phyloP scores from a whole-genome alignment of 495 filamentous ascomycete species.

The Elaphomyces granulatus region DNA sequence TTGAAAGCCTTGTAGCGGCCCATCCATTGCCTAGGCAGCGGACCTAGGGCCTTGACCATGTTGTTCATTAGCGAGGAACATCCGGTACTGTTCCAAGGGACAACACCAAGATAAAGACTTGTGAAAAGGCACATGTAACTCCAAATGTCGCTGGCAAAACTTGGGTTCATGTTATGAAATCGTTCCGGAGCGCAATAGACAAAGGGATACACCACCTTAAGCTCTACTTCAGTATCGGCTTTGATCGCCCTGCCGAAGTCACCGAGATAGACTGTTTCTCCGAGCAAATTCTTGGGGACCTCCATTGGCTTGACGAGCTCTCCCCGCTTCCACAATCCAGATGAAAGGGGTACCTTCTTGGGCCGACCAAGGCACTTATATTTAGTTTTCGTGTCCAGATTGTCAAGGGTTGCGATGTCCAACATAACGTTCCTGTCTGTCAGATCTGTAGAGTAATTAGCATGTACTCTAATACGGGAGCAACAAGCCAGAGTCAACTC shows the following conservation, averaged over 20 bases:
- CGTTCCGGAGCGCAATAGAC: too few species aligned
- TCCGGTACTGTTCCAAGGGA: too few species aligned
- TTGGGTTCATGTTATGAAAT: too few species aligned
- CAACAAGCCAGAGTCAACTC: conserved; percentile 4
- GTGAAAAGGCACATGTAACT: too few species aligned
- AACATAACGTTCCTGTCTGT: conserved; percentile 14
- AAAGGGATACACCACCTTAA: too few species aligned
- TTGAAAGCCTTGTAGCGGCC: too few species aligned
- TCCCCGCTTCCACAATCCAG: conserved; percentile 10
- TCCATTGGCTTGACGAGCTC: conserved; percentile 12
- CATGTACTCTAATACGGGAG: conserved; percentile 1
- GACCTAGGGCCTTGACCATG: too few species aligned
- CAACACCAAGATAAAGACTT: too few species aligned
- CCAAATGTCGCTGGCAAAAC: too few species aligned
- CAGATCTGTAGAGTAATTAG: conserved; percentile 9
- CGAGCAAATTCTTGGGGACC: conserved; percentile 9
- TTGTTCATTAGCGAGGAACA: too few species aligned
- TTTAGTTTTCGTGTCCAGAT: conserved; percentile 11
- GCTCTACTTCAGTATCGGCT: too few species aligned
- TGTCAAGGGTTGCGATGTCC: conserved; percentile 12
- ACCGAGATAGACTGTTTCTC: conserved; percentile 37
- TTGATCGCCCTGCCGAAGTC: conserved; percentile 40
- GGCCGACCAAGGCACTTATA: conserved; percentile 16
- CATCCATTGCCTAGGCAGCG: too few species aligned
- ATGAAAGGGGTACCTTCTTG: conserved; percentile 10